Conservation (phyloP, 2,329 filamentous ascomycete genomes). For the Colletotrichum cordylinicola region DNA sequence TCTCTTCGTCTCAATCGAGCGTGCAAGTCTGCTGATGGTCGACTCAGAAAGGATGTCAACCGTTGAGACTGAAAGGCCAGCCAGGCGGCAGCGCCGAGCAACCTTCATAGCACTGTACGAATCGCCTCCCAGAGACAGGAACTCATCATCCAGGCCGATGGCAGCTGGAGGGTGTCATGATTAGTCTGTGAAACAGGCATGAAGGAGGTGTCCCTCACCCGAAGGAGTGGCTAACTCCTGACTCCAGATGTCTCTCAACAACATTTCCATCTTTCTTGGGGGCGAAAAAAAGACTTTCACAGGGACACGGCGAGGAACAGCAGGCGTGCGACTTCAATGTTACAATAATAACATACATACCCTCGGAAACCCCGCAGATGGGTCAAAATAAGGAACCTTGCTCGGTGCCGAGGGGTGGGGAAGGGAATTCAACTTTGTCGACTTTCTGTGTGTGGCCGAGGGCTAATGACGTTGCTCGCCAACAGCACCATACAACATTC, state of each 20-base stretch:
- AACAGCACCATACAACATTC: too few species aligned
- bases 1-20: not conserved
- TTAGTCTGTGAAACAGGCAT: not conserved
- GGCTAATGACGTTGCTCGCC: not conserved
- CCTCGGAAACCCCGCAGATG: not conserved
- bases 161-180: not conserved
- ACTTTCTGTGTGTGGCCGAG: not conserved
- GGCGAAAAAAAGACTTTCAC: not conserved
- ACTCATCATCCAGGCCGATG: not conserved
- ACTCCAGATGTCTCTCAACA: not conserved
- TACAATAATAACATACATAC: not conserved
- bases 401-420: not conserved
- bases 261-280: not conserved
- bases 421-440: not conserved
- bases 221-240: not conserved
- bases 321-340: not conserved
- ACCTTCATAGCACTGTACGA: not conserved
- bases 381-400: not conserved
- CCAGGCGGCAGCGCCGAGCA: not conserved
- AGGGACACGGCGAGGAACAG: not conserved
- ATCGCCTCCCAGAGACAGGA: not conserved
- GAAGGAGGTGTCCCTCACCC: not conserved
- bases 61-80: not conserved
- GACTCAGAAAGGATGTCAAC: not conserved
- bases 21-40: not conserved